phyloP scores from a whole-genome alignment of 805 yeast genomes.

The Lachancea lanzarotensis region DNA sequence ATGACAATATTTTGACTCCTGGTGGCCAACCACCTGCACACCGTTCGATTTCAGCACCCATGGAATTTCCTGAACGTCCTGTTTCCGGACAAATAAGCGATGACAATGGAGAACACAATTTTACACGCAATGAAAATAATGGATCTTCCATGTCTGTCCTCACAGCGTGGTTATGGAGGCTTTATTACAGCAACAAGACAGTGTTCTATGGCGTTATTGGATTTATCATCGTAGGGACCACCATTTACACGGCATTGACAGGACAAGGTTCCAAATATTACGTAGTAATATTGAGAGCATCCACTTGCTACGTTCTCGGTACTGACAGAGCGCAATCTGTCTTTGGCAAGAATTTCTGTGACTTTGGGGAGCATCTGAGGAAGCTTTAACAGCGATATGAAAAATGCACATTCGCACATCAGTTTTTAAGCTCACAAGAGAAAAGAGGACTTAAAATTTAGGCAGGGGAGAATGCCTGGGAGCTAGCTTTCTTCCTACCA shows the following conservation, averaged over 20 bases:
- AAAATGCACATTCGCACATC: too few relatives aligned
- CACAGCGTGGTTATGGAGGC: constrained; percentile 5
- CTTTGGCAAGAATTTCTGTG: constrained; percentile 9
- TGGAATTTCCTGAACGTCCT: neutral
- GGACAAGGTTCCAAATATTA: constrained; percentile 9
- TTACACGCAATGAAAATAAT: neutral
- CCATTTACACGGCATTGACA: constrained; percentile 8
- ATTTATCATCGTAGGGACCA: constrained; percentile 1
- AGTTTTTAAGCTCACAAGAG: too few relatives aligned
- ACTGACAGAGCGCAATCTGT: constrained; percentile 7
- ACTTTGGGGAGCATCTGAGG: constrained; percentile 2
- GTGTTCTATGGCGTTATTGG: constrained; percentile 5
- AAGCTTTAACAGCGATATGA: too few relatives aligned
- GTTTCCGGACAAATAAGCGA: neutral
- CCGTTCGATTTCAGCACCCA: neutral
- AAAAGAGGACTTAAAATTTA: too few relatives aligned
- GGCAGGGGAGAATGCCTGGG: too few relatives aligned
- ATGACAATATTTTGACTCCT: neutral
- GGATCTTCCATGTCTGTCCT: neutral
- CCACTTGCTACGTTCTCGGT: constrained; percentile 9
- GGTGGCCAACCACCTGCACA: neutral
- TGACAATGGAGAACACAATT: neutral
- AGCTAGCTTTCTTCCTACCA: too few relatives aligned
- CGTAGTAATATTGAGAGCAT: constrained; percentile 9
- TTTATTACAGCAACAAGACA: constrained; percentile 5